These are phyloP conservation scores for Phytophthora citrophthora DNA, from an alignment of 352 stramenopile genomes.

Conservation along the genomic window DNA sequence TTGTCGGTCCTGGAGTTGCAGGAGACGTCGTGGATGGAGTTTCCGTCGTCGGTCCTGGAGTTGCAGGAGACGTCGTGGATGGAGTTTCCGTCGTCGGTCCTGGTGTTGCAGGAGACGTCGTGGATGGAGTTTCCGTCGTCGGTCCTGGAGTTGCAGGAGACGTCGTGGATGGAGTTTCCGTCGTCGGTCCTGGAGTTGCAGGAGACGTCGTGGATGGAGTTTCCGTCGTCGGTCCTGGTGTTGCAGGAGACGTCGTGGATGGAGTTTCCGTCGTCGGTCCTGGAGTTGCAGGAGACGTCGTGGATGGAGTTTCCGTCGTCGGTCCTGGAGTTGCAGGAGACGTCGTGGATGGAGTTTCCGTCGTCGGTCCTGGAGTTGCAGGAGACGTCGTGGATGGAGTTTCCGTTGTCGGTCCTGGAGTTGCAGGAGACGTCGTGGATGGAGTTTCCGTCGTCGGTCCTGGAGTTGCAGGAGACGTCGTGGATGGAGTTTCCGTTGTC, in stretches of 20 bases:
- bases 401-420: background rate
- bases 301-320: background rate
- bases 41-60: background rate
- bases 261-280: constrained; percentile 2
- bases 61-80: background rate
- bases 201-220: constrained; percentile 1
- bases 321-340: background rate
- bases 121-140: background rate
- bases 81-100: background rate
- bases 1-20: background rate
- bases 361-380: background rate
- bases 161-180: constrained; percentile 1
- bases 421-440: background rate
- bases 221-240: background rate
- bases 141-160: background rate
- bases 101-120: background rate
- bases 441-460: constrained; percentile 1
- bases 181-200: background rate
- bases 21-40: background rate
- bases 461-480: background rate
- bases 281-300: background rate
- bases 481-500: background rate
- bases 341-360: background rate
- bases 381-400: background rate
- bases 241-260: background rate